A percentile compares a stretch with the other conserved stretches of the same genome.
Conservation (phyloP, 2,329 filamentous ascomycete genomes). For the Alternaria rosae region DNA sequence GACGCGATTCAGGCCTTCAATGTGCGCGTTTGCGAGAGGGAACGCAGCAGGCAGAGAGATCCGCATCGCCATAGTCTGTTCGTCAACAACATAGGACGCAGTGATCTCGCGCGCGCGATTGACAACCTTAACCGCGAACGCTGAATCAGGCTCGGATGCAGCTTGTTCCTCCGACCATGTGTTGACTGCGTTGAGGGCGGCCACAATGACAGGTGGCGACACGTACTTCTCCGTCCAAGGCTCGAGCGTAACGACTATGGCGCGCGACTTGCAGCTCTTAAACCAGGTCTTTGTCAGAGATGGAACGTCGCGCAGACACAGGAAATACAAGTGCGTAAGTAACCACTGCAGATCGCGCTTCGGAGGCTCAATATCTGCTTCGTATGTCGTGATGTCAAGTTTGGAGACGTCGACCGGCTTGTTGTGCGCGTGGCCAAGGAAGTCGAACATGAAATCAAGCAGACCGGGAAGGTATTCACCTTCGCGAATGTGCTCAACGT, state of each 20-base stretch:
- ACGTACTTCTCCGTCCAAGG: conserved; percentile 84
- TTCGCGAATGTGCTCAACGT: conserved; percentile 79
- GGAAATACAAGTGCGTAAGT: conserved; percentile 84
- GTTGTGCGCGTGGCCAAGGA: conserved; percentile 79
- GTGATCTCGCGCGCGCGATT: conserved; percentile 76
- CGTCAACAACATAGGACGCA: conserved; percentile 87
- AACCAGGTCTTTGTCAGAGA: conserved; percentile 85
- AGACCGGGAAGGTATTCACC: conserved; percentile 73
- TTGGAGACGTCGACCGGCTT: conserved; percentile 74
- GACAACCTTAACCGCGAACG: conserved; percentile 74
- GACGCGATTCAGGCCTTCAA: conserved; percentile 80
- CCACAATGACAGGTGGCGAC: conserved; percentile 72
- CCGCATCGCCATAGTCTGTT: conserved; percentile 81
- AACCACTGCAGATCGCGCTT: conserved; percentile 84
- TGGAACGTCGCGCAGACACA: conserved; percentile 77
- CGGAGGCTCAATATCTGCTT: conserved; percentile 64
- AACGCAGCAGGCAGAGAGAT: conserved; percentile 82
- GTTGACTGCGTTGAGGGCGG: conserved; percentile 72
- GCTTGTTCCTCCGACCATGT: conserved; percentile 64
- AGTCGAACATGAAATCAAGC: conserved; percentile 81
- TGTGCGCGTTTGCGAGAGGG: conserved; percentile 79
- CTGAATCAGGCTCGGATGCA: conserved; percentile 52
- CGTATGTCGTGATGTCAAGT: conserved; percentile 72
- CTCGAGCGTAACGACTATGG: conserved; percentile 81
- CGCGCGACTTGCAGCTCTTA: conserved; percentile 77